These are phyloP conservation scores for Ramaria rubella DNA, from an alignment of 768 basidiomycete species.

Conservation along the genomic window DNA sequence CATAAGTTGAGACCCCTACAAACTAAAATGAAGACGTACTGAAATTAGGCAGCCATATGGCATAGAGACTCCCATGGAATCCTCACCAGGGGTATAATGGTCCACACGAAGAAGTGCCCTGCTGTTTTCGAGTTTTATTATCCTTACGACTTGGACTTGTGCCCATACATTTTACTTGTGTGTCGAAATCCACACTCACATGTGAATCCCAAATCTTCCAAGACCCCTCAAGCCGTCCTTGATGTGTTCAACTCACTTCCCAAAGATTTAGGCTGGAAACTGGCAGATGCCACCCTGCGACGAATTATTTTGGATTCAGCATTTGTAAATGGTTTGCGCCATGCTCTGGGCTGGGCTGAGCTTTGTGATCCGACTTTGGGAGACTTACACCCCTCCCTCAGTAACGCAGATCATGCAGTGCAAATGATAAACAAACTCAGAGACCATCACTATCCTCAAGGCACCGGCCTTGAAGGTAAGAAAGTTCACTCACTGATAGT, in stretches of 20 bases:
- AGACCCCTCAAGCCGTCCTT: constrained; percentile 10
- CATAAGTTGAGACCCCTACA: constrained; percentile 14
- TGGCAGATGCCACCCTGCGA: constrained; percentile 24
- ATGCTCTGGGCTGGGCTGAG: constrained; percentile 16
- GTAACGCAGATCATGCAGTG: constrained; percentile 21
- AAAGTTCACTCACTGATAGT: too few species aligned
- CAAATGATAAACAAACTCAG: constrained; percentile 19
- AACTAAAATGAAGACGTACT: background rate
- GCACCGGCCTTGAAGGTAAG: constrained; percentile 24
- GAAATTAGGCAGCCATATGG: constrained; percentile 14
- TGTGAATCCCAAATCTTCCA: constrained; percentile 10
- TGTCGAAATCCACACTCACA: constrained; percentile 13
- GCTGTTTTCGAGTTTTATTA: constrained; percentile 10
- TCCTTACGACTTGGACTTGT: constrained; percentile 9
- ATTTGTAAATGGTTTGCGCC: constrained; percentile 16
- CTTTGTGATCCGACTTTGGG: constrained; percentile 11
- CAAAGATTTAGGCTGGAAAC: constrained; percentile 19
- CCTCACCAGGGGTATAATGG: constrained; percentile 12
- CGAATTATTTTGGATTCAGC: constrained; percentile 21
- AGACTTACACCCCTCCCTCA: constrained; percentile 18
- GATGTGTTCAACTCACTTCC: constrained; percentile 16
- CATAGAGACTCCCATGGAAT: constrained; percentile 15
- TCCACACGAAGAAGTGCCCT: background rate
- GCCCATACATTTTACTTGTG: constrained; percentile 13
- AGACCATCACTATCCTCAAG: constrained; percentile 15